A percentile compares a stretch with the other conserved stretches of the same genome.
Evolutionary conservation across 2,329 filamentous ascomycete genomes (phyloP).

Genomic region (Dothidotthia symphoricarpi): DNA sequence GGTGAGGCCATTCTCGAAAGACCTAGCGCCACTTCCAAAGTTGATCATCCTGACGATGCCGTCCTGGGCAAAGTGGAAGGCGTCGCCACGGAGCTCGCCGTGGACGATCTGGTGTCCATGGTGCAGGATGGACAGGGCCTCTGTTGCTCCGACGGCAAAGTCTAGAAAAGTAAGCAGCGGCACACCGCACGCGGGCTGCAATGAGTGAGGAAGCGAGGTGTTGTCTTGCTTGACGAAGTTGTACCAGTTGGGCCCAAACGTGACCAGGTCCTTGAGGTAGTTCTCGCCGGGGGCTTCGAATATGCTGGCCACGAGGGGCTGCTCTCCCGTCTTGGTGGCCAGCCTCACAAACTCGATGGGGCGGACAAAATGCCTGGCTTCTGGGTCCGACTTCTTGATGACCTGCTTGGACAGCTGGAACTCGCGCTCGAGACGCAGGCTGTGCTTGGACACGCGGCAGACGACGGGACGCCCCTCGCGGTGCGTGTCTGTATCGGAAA

Average conservation of each 20-base stretch:
- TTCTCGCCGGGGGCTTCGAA: slow-evolving; percentile 77
- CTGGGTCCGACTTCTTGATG: slow-evolving; percentile 67
- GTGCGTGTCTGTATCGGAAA: slow-evolving; percentile 28
- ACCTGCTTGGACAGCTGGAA: slow-evolving; percentile 79
- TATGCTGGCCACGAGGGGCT: slow-evolving; percentile 74
- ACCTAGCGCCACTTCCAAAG: slow-evolving; percentile 80
- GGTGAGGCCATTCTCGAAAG: slow-evolving; percentile 83
- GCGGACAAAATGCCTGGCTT: slow-evolving; percentile 72
- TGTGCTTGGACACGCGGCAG: slow-evolving; percentile 78
- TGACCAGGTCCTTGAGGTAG: slow-evolving; percentile 66
- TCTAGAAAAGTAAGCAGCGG: slow-evolving; percentile 77
- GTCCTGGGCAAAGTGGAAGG: slow-evolving; percentile 82
- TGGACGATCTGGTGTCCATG: slow-evolving; percentile 84
- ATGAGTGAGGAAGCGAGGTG: slow-evolving; percentile 13
- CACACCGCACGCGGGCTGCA: slow-evolving; percentile 54
- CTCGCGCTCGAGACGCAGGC: slow-evolving; percentile 79
- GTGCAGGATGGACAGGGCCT: slow-evolving; percentile 87
- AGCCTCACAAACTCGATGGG: slow-evolving; percentile 78
- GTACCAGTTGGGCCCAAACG: slow-evolving; percentile 67
- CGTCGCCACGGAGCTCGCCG: slow-evolving; percentile 85
- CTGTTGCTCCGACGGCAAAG: slow-evolving; percentile 83
- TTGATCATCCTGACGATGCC: slow-evolving; percentile 75
- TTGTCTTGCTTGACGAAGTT: slow-evolving; percentile 19
- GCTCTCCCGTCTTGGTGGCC: slow-evolving; percentile 65
- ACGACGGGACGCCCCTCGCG: slow-evolving; percentile 58